Percentiles rank a stretch among this genome's conserved stretches.
phyloP scores from a whole-genome alignment of 306 rosid species.

The Cicer judaicum region DNA sequence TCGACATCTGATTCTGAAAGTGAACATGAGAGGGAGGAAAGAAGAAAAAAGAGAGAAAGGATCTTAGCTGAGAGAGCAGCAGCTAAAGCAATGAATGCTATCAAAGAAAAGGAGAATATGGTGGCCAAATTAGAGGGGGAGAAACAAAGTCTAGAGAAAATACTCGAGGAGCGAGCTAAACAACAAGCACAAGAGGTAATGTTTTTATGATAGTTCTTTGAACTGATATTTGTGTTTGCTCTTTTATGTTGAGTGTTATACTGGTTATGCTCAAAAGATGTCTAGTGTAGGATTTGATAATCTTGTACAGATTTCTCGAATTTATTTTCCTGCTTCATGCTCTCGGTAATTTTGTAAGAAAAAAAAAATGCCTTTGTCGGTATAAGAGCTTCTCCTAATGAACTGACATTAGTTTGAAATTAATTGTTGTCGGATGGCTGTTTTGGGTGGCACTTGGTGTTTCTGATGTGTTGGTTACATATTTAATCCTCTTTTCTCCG shows the following conservation, averaged over 20 bases:
- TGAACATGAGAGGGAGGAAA: conserved; percentile 87
- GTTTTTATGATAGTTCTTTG: conserved; percentile 4
- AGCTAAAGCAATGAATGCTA: conserved; percentile 78
- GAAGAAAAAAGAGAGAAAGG: conserved; percentile 69
- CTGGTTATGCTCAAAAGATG: conserved; percentile 19
- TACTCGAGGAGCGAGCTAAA: conserved; percentile 82
- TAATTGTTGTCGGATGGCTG: conserved; percentile 20
- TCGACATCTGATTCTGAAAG: conserved; percentile 85
- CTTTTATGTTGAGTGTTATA: conserved; percentile 24
- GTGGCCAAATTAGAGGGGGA: conserved; percentile 98
- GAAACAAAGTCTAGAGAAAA: conserved; percentile 94
- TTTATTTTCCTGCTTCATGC: conserved; percentile 14
- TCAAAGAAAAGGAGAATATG: conserved; percentile 81
- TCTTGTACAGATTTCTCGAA: conserved; percentile 7
- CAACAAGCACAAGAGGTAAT: conserved; percentile 93
- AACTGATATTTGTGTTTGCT: conserved; percentile 29
- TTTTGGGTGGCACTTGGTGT: conserved; percentile 25
- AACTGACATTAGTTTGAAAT: background rate
- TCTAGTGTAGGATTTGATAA: conserved; percentile 21
- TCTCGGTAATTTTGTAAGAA: conserved; percentile 32
- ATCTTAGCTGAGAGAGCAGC: conserved; percentile 88
- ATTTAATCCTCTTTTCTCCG: conserved; percentile 24
- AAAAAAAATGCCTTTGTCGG: background rate
- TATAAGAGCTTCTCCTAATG: conserved; percentile 27
- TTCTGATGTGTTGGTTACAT: conserved; percentile 24